phyloP scores from a whole-genome alignment of 495 filamentous ascomycete genomes.

The Penicillium salamii region DNA sequence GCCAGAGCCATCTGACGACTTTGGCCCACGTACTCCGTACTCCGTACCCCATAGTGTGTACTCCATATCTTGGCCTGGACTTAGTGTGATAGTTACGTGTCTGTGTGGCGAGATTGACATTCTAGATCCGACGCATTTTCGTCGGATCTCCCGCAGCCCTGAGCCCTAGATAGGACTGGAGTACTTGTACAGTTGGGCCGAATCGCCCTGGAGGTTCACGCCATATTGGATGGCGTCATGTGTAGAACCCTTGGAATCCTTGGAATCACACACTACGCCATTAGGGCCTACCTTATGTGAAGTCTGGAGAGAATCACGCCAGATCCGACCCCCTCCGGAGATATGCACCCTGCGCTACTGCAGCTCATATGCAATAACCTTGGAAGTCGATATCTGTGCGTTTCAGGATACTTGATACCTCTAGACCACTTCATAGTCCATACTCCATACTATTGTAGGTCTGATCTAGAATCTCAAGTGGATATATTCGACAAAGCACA shows the following conservation, averaged over 20 bases:
- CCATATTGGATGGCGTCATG: not conserved
- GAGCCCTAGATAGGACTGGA: no score
- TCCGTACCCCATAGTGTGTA: not conserved
- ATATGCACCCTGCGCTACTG: constrained; percentile 14
- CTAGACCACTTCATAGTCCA: no score
- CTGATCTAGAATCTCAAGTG: not conserved
- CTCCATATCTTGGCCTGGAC: not conserved
- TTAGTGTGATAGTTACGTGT: no score
- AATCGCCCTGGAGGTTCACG: no score
- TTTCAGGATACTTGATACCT: no score
- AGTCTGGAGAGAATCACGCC: constrained; percentile 4
- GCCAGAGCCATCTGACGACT: not conserved
- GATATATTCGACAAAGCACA: not conserved
- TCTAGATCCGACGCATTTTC: no score
- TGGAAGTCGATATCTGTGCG: constrained; percentile 6
- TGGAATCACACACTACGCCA: no score
- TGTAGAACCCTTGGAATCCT: no score
- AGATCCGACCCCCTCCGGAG: constrained; percentile 20
- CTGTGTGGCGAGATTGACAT: not conserved
- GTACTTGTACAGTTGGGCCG: no score
- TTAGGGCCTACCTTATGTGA: not conserved
- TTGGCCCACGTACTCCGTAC: not conserved
- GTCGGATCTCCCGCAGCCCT: no score
- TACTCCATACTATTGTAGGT: no score
- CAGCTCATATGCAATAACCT: constrained; percentile 10